Evolutionary conservation across 1,139 yeast genomes (phyloP), one percentile per base, ranked within the genome.

Genomic region (Blastobotrys raffinosifermentans): DNA sequence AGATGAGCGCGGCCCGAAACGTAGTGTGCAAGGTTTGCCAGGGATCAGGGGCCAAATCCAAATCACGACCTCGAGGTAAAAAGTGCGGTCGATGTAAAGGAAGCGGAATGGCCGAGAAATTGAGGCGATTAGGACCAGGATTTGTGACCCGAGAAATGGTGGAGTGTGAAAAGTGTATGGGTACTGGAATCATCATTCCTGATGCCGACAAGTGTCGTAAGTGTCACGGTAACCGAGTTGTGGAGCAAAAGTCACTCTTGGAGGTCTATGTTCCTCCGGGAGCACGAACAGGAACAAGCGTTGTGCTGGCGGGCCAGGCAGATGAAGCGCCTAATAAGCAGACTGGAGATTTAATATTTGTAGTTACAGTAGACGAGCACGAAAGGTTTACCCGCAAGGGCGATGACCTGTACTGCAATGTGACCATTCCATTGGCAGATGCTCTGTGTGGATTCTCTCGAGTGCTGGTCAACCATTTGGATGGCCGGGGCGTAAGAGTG

Each of bases 241-340:
- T 66, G 4, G 81, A 79, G 40, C 87, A 85, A 52, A 73, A 80
- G 19, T 81, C 84, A 54, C 73, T 82, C 14, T 62, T 87, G 43
- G 94, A 86, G 53, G 85, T 91, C 45, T 78, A 78, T 47, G 76
- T 91, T 21, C 76, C 76, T 5, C 76, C 76, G 33, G 97, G 98
- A 1, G 71, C 86, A 4, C 46, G 37, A 15, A 66, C 70, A 31
- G 83, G 81, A 7, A 87, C 80, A 37, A 57, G 65, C 5, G 72
- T 91, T 18, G 72, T 73, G 1, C 64, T 87, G 41, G 62, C 67
- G 35, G 80, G 79, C 5, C 86, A 80, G 59, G 79, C 96, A 2
- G 96, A 91, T 59, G 77, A 86, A 40, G 79, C 67, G 19, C 55
- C 52, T 14, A 93, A 89, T 1, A 76, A 76, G 52, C 64, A 65